Conservation (phyloP, 2,329 filamentous ascomycete species). For the Aspergillus latus region DNA sequence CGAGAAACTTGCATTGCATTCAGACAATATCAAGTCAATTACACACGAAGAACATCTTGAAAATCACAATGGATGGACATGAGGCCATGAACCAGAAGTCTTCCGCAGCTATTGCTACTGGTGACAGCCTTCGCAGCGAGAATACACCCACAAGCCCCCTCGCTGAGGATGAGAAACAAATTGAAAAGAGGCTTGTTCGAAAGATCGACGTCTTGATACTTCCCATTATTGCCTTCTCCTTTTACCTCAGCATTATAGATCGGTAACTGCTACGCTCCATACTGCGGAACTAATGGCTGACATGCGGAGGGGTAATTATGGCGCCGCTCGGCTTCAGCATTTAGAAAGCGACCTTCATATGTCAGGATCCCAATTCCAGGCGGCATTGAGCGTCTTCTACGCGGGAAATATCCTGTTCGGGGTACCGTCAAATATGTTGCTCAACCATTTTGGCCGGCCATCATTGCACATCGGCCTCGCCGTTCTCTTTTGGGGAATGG, state of each 20-base stretch:
- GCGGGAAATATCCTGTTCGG: slow-evolving; percentile 37
- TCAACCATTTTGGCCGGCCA: slow-evolving; percentile 33
- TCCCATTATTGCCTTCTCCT: slow-evolving; percentile 23
- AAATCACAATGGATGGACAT: too few relatives aligned
- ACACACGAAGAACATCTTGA: too few relatives aligned
- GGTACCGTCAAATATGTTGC: slow-evolving; percentile 42
- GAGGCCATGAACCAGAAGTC: too few relatives aligned
- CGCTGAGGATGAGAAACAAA: slow-evolving; percentile 2
- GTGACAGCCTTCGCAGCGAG: neutral
- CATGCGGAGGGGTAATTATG: slow-evolving; percentile 38
- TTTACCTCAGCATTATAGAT: slow-evolving; percentile 28
- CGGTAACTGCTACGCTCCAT: slow-evolving; percentile 10
- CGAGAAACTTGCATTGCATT: too few relatives aligned
- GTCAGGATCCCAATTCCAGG: slow-evolving; percentile 31
- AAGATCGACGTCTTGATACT: slow-evolving; percentile 26
- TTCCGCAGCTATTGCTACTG: too few relatives aligned
- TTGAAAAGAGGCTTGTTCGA: slow-evolving; percentile 22
- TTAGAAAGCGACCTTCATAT: slow-evolving; percentile 36
- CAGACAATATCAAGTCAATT: too few relatives aligned
- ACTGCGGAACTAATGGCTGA: neutral
- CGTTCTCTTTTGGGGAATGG: slow-evolving; percentile 40
- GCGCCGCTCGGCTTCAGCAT: slow-evolving; percentile 36
- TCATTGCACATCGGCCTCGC: slow-evolving; percentile 40
- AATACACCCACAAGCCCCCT: neutral
- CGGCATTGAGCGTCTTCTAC: slow-evolving; percentile 38